These are phyloP conservation scores for Hypoxylon perforatum DNA, from an alignment of 495 filamentous ascomycete species.

Conservation along the genomic window DNA sequence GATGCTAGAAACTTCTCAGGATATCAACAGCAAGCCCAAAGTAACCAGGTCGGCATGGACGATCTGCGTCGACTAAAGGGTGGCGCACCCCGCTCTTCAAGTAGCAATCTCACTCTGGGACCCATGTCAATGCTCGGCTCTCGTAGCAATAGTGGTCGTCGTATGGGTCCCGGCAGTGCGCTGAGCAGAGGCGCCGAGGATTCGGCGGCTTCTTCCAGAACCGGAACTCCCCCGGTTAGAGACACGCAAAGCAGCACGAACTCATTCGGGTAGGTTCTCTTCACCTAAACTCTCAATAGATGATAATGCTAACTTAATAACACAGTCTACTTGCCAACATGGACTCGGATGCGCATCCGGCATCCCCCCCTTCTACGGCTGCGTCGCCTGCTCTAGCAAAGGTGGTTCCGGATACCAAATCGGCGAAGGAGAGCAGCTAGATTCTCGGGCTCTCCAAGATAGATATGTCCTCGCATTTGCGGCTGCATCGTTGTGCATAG, in stretches of 20 bases:
- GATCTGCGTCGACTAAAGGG: constrained; percentile 84
- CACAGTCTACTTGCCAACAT: constrained; percentile 61
- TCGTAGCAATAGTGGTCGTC: constrained; percentile 85
- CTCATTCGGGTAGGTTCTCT: constrained; percentile 82
- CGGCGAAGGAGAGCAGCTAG: constrained; percentile 58
- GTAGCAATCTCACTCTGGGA: constrained; percentile 75
- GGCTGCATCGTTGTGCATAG: constrained; percentile 50
- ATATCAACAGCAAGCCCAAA: constrained; percentile 68
- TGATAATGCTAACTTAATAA: constrained; percentile 41
- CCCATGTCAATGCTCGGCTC: constrained; percentile 81
- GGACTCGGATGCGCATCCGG: constrained; percentile 63
- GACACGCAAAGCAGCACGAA: constrained; percentile 78
- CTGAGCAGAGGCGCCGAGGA: constrained; percentile 79
- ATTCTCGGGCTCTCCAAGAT: constrained; percentile 38
- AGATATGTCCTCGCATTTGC: constrained; percentile 49
- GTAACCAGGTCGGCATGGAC: constrained; percentile 88
- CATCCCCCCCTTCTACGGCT: constrained; percentile 72
- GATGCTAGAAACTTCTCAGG: constrained; percentile 84
- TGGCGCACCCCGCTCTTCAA: constrained; percentile 62
- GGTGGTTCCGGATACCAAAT: constrained; percentile 66
- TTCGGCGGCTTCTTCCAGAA: constrained; percentile 79
- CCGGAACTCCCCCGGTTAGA: constrained; percentile 83
- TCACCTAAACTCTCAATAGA: constrained; percentile 16
- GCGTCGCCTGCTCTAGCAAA: constrained; percentile 68
- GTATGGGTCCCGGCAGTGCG: constrained; percentile 77